Percentiles rank a stretch among this genome's conserved stretches.
These are phyloP conservation scores for Nepenthes gracilis DNA, from an alignment of 148 eudicot genomes.

Conservation along the genomic window DNA sequence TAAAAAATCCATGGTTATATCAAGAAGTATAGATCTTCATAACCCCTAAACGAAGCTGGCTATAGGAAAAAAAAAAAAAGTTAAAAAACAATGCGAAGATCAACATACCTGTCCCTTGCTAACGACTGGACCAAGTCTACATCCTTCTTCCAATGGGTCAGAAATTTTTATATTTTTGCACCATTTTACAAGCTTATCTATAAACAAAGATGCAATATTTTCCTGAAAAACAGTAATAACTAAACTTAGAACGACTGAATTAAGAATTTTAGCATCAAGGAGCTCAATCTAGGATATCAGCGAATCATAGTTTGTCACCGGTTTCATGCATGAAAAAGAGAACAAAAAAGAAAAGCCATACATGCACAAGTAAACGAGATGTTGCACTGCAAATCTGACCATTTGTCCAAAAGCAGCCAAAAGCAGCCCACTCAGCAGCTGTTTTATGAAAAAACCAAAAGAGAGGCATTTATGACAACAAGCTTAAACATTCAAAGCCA, in stretches of 20 bases:
- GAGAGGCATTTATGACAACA: not conserved
- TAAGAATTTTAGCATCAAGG: not conserved
- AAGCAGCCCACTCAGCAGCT: slow-evolving; percentile 96
- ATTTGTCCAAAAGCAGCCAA: slow-evolving; percentile 99
- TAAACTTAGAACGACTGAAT: not conserved
- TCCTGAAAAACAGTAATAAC: slow-evolving; percentile 43
- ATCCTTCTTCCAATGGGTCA: slow-evolving; percentile 94
- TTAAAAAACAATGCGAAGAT: too few relatives aligned
- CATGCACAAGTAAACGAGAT: slow-evolving; percentile 88
- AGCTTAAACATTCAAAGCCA: too few relatives aligned
- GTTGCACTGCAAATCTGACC: slow-evolving; percentile 99
- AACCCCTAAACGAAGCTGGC: too few relatives aligned
- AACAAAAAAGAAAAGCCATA: slow-evolving; percentile 11
- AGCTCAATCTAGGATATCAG: not conserved
- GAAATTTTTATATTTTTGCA: slow-evolving; percentile 76
- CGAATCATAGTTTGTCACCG: not conserved
- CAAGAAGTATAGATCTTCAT: too few relatives aligned
- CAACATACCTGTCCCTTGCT: slow-evolving; percentile 73
- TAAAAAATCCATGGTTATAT: too few relatives aligned
- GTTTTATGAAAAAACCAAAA: slow-evolving; percentile 12
- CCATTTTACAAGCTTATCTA: slow-evolving; percentile 86
- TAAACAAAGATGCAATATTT: slow-evolving; percentile 66
- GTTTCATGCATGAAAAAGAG: not conserved
- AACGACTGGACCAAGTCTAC: slow-evolving; percentile 92
- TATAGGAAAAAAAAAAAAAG: too few relatives aligned